phyloP scores from a whole-genome alignment of 805 yeast species.

The Candida ortonii region DNA sequence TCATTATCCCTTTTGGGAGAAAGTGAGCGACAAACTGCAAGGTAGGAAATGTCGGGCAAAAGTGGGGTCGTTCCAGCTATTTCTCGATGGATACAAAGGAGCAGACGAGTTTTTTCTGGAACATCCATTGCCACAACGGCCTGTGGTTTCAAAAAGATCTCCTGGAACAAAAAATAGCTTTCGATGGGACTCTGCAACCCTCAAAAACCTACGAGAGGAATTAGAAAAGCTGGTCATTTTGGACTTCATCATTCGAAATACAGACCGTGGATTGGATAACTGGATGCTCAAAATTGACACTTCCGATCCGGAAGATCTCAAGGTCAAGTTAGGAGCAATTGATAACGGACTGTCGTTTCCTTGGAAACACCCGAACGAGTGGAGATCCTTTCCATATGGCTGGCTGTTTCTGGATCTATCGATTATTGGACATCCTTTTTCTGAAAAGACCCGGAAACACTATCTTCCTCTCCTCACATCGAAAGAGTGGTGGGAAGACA shows the following conservation, averaged over 20 bases:
- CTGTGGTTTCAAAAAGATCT: slow-evolving; percentile 1
- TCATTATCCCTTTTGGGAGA: slow-evolving; percentile 52
- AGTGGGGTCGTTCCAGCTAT: slow-evolving; percentile 66
- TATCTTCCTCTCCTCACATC: slow-evolving; percentile 59
- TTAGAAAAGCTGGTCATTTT: slow-evolving; percentile 66
- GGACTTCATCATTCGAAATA: slow-evolving; percentile 71
- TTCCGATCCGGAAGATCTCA: slow-evolving; percentile 34
- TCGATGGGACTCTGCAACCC: slow-evolving; percentile 49
- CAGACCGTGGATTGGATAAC: slow-evolving; percentile 72
- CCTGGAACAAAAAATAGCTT: slow-evolving; percentile 31
- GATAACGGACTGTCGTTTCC: slow-evolving; percentile 76
- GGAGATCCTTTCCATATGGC: slow-evolving; percentile 78
- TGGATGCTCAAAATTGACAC: slow-evolving; percentile 71
- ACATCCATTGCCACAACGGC: slow-evolving; percentile 49
- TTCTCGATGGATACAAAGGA: slow-evolving; percentile 53
- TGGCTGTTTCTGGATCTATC: slow-evolving; percentile 68
- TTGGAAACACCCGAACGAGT: slow-evolving; percentile 80
- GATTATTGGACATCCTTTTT: slow-evolving; percentile 66
- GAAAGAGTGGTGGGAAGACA: slow-evolving; percentile 67
- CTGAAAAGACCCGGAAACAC: slow-evolving; percentile 51
- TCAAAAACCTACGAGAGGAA: slow-evolving; percentile 55
- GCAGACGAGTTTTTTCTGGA: slow-evolving; percentile 57
- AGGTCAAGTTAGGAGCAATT: slow-evolving; percentile 61
- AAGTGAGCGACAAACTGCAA: slow-evolving; percentile 21
- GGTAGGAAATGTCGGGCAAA: slow-evolving; percentile 39